A percentile compares a stretch with the other conserved stretches of the same genome.
These are phyloP conservation scores for Tuber magnatum DNA, from an alignment of 495 filamentous ascomycete genomes.

Conservation along the genomic window DNA sequence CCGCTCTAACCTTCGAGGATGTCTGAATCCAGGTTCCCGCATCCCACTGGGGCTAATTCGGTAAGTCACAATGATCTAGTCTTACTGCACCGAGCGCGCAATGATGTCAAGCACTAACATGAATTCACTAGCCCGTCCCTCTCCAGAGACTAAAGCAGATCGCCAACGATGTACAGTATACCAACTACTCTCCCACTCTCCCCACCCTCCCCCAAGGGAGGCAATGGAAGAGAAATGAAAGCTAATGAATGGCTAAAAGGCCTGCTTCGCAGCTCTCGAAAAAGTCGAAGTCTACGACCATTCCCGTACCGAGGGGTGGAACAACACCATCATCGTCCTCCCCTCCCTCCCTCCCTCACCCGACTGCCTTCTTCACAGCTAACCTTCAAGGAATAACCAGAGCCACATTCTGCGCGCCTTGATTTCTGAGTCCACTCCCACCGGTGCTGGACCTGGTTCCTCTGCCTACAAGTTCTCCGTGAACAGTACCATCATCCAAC, in stretches of 20 bases:
- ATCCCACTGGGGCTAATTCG: neutral
- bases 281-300: conserved; percentile 73
- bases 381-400: conserved; percentile 45
- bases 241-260: conserved; percentile 48
- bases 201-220: neutral
- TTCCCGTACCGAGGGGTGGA: conserved; percentile 71
- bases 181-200: conserved; percentile 29
- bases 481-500: conserved; percentile 97
- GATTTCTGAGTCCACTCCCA: conserved; percentile 62
- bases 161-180: conserved; percentile 70
- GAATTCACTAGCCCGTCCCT: conserved; percentile 59
- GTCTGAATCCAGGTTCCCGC: neutral
- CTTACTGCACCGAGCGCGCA: too few species aligned
- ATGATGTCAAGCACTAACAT: neutral
- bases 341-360: conserved; percentile 43
- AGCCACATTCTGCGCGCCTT: conserved; percentile 78
- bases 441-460: conserved; percentile 45
- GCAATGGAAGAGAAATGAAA: conserved; percentile 5
- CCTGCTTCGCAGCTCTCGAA: conserved; percentile 70
- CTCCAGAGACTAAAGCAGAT: conserved; percentile 72
- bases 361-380: neutral
- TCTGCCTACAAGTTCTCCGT: conserved; percentile 76
- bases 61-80: neutral
- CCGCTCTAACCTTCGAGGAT: neutral
- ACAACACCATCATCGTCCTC: conserved; percentile 76